phyloP scores from a whole-genome alignment of 306 rosid species.

The Cucumis melo region DNA sequence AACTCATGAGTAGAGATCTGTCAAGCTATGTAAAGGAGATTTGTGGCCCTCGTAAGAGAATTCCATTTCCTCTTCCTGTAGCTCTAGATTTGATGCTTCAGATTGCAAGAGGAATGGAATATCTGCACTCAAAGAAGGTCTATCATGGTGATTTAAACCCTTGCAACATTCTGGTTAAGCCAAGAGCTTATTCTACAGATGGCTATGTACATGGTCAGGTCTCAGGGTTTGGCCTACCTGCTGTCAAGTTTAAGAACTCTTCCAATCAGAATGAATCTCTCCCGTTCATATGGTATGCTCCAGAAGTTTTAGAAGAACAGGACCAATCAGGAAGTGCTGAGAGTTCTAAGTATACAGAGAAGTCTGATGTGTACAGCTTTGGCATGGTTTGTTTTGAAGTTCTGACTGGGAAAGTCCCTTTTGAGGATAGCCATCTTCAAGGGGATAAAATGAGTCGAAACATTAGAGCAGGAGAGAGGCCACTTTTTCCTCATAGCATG shows the following conservation, averaged over 20 bases:
- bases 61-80: conserved; percentile 56
- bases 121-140: conserved; percentile 57
- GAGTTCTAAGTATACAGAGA: conserved; percentile 44
- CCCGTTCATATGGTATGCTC: conserved; percentile 71
- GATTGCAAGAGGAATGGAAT: conserved; percentile 83
- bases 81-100: conserved; percentile 89
- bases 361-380: conserved; percentile 79
- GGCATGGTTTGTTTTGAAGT: conserved; percentile 95
- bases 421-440: conserved; percentile 85
- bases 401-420: conserved; percentile 81
- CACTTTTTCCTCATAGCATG: conserved; percentile 51
- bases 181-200: conserved; percentile 49
- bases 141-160: conserved; percentile 68
- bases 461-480: conserved; percentile 86
- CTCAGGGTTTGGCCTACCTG: conserved; percentile 50
- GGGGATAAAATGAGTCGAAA: conserved; percentile 87
- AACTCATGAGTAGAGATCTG: conserved; percentile 67
- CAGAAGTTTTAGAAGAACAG: conserved; percentile 83
- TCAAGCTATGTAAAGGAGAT: conserved; percentile 46
- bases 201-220: conserved; percentile 61
- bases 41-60: conserved; percentile 40
- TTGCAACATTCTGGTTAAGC: conserved; percentile 52
- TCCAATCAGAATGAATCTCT: conserved; percentile 44
- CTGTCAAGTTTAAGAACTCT: conserved; percentile 28
- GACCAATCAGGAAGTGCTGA: conserved; percentile 29